Base-by-base conservation (phyloP, 371 early-diverging fungal genomes). In the Umbelopsis sp. region DNA sequence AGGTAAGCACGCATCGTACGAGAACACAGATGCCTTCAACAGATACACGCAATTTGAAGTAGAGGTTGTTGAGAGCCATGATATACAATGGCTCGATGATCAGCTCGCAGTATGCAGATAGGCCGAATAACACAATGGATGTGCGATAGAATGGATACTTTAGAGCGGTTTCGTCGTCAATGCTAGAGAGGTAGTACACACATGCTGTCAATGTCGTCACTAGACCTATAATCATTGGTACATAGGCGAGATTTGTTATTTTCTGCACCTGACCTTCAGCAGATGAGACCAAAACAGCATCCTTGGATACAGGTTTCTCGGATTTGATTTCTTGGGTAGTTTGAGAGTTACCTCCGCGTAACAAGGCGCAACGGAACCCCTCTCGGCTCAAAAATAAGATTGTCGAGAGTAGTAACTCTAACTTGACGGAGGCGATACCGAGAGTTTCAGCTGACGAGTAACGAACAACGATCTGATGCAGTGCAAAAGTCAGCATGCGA, bases 381-480 rank as follows among this genome's bases (percentile, higher is more conserved):
- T 98, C 98, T 12, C 98, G 84, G 0, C 96, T 94, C 25, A 98
- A 85, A 76, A 97, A 97, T 51, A 97, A 80, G 50, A 97, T 90
- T 0, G 97, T 92, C 18, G 91, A 89, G 14, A 93, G 77, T 14
- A 96, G 73, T 12, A 98, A 86, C 77, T 97, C 97, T 35, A 97
- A 80, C 53, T 93, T 89, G 51, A 96, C 87, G 1, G 91, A 87
- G 0, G 94, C 96, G 16, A 95, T 86, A 4, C 97, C 98, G 45
- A 95, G 86, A 1, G 92, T 89, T 46, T 83, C 83, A 16, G 92
- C 86, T 16, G 88, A 77, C 11, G 90, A 86, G 70, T 74, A 86
- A 22, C 91, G 89, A 32, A 93, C 73, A 0, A 94, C 85, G 68
- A 93, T 72, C 73, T 93, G 94, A 77, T 94, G 93, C 22, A 94